A percentile compares a stretch with the other conserved stretches of the same genome.
These are phyloP conservation scores for Knufia petricola DNA, from an alignment of 2,329 filamentous ascomycete genomes.

Conservation along the genomic window DNA sequence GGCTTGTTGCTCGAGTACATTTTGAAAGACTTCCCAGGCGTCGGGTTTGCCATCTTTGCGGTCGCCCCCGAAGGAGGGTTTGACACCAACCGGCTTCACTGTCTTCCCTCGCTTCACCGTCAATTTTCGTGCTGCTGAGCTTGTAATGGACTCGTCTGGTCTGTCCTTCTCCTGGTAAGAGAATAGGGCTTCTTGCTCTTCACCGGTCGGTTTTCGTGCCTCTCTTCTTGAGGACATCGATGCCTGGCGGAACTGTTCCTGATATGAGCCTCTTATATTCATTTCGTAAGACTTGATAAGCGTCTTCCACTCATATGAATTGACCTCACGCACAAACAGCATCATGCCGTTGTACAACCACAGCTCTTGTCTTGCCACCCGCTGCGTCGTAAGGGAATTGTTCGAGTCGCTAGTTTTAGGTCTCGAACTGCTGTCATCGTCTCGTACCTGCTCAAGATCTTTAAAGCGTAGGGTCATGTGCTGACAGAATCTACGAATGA, in stretches of 20 bases:
- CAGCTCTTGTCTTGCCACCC: slow-evolving; percentile 59
- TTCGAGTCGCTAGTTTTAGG: slow-evolving; percentile 37
- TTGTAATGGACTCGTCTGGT: slow-evolving; percentile 54
- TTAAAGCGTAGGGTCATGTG: slow-evolving; percentile 78
- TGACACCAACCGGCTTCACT: slow-evolving; percentile 37
- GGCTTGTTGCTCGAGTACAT: slow-evolving; percentile 69
- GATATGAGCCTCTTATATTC: slow-evolving; percentile 66
- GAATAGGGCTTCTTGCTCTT: slow-evolving; percentile 79
- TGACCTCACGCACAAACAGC: slow-evolving; percentile 79
- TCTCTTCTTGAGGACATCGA: slow-evolving; percentile 70
- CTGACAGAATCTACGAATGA: slow-evolving; percentile 68
- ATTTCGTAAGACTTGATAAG: slow-evolving; percentile 72
- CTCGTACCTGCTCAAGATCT: slow-evolving; percentile 57
- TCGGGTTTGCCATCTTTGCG: slow-evolving; percentile 55
- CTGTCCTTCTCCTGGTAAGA: slow-evolving; percentile 83
- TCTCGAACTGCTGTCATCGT: slow-evolving; percentile 36
- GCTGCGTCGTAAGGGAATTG: slow-evolving; percentile 57
- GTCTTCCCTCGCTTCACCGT: slow-evolving; percentile 93
- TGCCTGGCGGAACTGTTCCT: slow-evolving; percentile 70
- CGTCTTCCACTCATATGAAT: slow-evolving; percentile 69
- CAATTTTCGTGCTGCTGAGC: slow-evolving; percentile 72
- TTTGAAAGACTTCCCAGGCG: slow-evolving; percentile 72
- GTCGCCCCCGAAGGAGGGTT: slow-evolving; percentile 43
- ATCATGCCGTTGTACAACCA: slow-evolving; percentile 86
- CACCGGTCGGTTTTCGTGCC: slow-evolving; percentile 62